Conservation (phyloP, 257 asterid species). For the Salvia miltiorrhiza region DNA sequence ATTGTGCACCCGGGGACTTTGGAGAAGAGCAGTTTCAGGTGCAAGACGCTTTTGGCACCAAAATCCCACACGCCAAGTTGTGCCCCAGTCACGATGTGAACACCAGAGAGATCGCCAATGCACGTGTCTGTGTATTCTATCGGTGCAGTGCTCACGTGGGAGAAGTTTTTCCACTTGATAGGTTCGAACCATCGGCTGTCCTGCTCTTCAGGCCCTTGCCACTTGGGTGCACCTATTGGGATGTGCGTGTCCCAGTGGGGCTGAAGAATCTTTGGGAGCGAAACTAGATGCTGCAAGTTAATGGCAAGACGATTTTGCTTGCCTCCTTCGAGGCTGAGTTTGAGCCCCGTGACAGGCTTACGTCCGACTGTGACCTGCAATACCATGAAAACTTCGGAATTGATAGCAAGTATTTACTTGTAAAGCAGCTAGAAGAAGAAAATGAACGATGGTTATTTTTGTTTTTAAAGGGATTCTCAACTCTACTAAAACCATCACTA, state of each 20-base stretch:
- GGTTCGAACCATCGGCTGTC: slow-evolving; percentile 99
- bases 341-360: slow-evolving; percentile 92
- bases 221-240: slow-evolving; percentile 95
- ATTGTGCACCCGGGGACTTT: slow-evolving; percentile 97
- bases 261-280: slow-evolving; percentile 93
- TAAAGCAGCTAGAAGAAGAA: too few relatives aligned
- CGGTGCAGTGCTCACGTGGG: slow-evolving; percentile 97
- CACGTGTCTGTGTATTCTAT: slow-evolving; percentile 81
- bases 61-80: slow-evolving; percentile 98
- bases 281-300: slow-evolving; percentile 83
- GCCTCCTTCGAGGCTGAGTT: slow-evolving; percentile 85
- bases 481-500: background rate
- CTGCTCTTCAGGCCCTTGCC: slow-evolving; percentile 99
- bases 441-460: too few relatives aligned
- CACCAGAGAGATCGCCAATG: slow-evolving; percentile 95
- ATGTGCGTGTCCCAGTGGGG: slow-evolving; percentile 97
- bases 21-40: slow-evolving; percentile 89
- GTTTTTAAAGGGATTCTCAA: background rate
- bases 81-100: slow-evolving; percentile 93
- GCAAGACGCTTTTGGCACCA: slow-evolving; percentile 81
- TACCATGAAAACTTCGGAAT: background rate
- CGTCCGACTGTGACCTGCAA: slow-evolving; percentile 96
- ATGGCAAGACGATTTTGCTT: slow-evolving; percentile 90
- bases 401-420: background rate
- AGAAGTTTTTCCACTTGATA: slow-evolving; percentile 92